Evolutionary conservation across 345 rosid species (phyloP).

Genomic region (Syzygium aqueum): DNA sequence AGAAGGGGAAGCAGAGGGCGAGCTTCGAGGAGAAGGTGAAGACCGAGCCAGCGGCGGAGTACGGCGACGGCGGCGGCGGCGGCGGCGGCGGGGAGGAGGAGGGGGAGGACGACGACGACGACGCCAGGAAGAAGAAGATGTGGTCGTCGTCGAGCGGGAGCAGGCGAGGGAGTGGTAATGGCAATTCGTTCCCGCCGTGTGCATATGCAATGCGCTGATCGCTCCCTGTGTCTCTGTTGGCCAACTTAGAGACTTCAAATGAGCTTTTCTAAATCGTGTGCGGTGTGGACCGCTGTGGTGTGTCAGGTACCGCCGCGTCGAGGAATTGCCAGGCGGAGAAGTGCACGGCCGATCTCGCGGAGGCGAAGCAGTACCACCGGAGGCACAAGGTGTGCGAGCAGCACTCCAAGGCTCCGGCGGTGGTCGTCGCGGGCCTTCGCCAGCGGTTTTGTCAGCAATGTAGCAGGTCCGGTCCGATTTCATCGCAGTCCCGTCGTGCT

Average conservation of each 20-base stretch:
- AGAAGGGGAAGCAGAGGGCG: not conserved
- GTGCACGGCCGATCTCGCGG: conserved; percentile 45
- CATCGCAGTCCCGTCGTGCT: not conserved
- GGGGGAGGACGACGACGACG: not conserved
- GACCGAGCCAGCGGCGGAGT: not conserved
- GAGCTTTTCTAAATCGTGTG: not conserved
- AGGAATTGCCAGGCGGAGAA: conserved; percentile 59
- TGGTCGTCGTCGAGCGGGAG: not conserved
- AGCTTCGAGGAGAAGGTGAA: not conserved
- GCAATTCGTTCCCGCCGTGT: not conserved
- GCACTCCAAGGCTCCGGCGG: conserved; percentile 69
- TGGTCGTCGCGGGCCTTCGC: conserved; percentile 39
- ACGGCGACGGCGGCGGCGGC: not conserved
- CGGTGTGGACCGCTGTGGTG: not conserved
- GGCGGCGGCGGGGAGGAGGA: not conserved
- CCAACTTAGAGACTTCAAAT: not conserved
- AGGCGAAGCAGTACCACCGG: conserved; percentile 49
- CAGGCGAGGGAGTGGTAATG: not conserved
- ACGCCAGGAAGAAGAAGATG: not conserved
- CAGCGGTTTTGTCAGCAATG: conserved; percentile 84
- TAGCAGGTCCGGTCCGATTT: conserved; percentile 39
- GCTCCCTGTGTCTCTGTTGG: not conserved
- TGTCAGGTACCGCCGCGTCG: conserved; percentile 12
- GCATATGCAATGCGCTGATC: not conserved
- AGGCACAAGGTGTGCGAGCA: conserved; percentile 72